Evolutionary conservation across 805 yeast species (phyloP).

Genomic region (Yarrowia bubula): DNA sequence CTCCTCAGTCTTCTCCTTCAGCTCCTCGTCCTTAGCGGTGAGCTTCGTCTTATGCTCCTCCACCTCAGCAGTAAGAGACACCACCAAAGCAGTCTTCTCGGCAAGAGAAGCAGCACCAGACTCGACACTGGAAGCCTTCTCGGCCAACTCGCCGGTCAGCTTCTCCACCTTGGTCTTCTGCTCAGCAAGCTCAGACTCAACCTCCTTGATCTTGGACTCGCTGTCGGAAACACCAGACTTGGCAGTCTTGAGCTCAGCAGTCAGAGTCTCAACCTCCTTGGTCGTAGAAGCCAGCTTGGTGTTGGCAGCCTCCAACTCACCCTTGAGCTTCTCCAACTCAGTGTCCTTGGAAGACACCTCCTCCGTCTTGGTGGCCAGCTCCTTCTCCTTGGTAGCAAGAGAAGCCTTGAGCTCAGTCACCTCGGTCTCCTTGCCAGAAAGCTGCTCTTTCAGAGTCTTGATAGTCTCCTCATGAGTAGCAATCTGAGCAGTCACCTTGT

Average conservation of each 20-base stretch:
- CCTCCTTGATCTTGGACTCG: constrained; percentile 21
- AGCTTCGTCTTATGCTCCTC: not conserved
- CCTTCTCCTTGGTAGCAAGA: not conserved
- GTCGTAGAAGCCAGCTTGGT: constrained; percentile 16
- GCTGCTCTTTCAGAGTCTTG: not conserved
- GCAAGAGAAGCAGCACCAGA: not conserved
- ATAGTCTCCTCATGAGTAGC: not conserved
- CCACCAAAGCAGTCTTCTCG: not conserved
- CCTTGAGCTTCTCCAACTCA: constrained; percentile 43
- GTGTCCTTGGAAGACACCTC: constrained; percentile 42
- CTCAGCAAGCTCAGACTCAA: constrained; percentile 21
- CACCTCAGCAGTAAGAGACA: not conserved
- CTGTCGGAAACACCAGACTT: constrained; percentile 27
- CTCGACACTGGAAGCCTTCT: not conserved
- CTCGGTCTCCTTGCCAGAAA: not conserved
- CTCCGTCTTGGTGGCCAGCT: constrained; percentile 2
- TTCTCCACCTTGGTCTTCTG: constrained; percentile 1
- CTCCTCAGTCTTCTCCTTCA: not conserved
- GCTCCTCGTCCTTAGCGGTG: not conserved
- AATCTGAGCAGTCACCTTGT: not conserved
- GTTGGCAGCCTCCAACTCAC: constrained; percentile 28
- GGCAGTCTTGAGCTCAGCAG: constrained; percentile 4
- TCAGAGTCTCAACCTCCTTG: constrained; percentile 16
- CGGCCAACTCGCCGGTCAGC: not conserved
- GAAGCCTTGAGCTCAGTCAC: not conserved